A percentile compares a stretch with the other conserved stretches of the same genome.
These are phyloP conservation scores for Neonectria magnoliae DNA, from an alignment of 2,329 filamentous ascomycete species.

Conservation along the genomic window DNA sequence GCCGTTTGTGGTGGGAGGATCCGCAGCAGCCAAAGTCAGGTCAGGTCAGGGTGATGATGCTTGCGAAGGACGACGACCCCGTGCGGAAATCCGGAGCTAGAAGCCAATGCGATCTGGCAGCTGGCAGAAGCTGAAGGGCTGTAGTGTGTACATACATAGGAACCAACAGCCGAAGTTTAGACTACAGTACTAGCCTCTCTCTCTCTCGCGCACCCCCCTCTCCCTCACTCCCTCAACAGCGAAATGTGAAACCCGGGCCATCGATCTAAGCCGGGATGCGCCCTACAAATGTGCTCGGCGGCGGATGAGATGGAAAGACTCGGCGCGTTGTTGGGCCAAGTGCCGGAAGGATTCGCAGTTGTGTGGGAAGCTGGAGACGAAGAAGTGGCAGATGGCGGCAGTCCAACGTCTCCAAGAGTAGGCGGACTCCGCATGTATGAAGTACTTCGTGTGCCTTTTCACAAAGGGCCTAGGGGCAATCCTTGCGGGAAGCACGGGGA, in stretches of 20 bases:
- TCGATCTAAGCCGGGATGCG: conserved; percentile 34
- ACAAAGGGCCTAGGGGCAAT: background rate
- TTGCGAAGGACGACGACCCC: no score
- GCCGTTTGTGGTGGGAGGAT: background rate
- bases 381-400: background rate
- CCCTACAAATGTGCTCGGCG: conserved; percentile 23
- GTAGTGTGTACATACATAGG: background rate
- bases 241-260: conserved; percentile 31
- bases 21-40: background rate
- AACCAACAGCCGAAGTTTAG: conserved; percentile 10
- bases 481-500: background rate
- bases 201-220: conserved; percentile 16
- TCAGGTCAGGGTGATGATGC: background rate
- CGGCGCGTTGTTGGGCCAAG: conserved; percentile 30
- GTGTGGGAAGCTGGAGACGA: background rate
- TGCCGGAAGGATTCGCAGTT: conserved; percentile 19
- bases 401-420: background rate
- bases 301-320: conserved; percentile 21
- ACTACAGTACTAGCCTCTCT: no score
- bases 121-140: background rate
- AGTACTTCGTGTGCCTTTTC: background rate
- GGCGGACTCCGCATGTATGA: no score
- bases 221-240: background rate
- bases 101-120: background rate
- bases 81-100: conserved; percentile 1